Conservation (phyloP, 768 basidiomycete species). For the Sarcomyxa edulis region DNA sequence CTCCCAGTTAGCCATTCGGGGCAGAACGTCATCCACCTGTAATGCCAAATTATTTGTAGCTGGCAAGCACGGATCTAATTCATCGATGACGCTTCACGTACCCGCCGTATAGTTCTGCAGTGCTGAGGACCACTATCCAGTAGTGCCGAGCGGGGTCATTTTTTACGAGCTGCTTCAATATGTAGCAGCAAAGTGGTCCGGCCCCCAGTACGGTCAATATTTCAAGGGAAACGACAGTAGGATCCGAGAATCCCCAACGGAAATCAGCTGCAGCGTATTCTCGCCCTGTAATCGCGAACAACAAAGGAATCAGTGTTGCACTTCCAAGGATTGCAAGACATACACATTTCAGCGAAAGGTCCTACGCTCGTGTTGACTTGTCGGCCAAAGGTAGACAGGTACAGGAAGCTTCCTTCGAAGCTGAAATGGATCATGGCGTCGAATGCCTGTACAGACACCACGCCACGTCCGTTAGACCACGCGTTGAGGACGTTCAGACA, state of each 20-base stretch:
- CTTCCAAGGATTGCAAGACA: constrained; percentile 19
- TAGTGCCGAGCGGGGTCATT: constrained; percentile 66
- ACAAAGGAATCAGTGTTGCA: neutral
- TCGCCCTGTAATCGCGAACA: constrained; percentile 44
- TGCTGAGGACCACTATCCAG: constrained; percentile 77
- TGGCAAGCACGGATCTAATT: neutral
- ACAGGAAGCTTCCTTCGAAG: constrained; percentile 79
- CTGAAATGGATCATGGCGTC: constrained; percentile 77
- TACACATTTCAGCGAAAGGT: constrained; percentile 71
- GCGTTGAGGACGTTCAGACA: neutral
- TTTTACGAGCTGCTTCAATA: constrained; percentile 58
- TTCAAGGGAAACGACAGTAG: constrained; percentile 79
- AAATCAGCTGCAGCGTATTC: constrained; percentile 79
- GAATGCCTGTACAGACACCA: constrained; percentile 48
- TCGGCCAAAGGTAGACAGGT: constrained; percentile 68
- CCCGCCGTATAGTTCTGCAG: constrained; percentile 77
- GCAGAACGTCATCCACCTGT: constrained; percentile 83
- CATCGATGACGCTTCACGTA: constrained; percentile 30
- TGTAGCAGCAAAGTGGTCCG: constrained; percentile 70
- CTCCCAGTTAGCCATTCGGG: constrained; percentile 82
- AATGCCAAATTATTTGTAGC: neutral
- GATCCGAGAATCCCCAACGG: constrained; percentile 77
- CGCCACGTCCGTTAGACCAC: neutral
- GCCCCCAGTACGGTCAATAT: constrained; percentile 77
- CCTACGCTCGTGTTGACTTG: constrained; percentile 67